Base-by-base conservation (phyloP, 2,329 filamentous ascomycete species). In the Nemania abortiva region DNA sequence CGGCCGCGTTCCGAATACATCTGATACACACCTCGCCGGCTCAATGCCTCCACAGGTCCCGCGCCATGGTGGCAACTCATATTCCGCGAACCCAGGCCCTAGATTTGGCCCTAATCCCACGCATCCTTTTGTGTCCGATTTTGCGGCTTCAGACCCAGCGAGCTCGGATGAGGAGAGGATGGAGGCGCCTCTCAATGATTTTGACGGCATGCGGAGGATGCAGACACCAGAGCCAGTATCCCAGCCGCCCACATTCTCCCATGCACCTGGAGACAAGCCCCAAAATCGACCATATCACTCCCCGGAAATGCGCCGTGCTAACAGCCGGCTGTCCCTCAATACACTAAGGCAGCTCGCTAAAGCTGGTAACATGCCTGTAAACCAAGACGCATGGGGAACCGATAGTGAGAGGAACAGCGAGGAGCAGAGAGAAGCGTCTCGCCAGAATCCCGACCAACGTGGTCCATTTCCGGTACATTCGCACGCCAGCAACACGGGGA, bases 321-420 rank as follows among this genome's bases (percentile, higher is more conserved):
- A 94, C 74, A 94, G 91, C 74, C 91, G 94, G 24, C 90, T 98
- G 79, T 97, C 96, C 29, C 88, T 86, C 73, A 90, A 90, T 0
- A 98, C 95, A 0, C 84, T 98, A 54, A 87, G 90, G 53, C 94
- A 98, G 77, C 85, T 98, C 78, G 89, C 89, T 37, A 91, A 91
- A 73, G 92, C 91, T 54, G 89, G 88, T 63, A 88, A 87, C 24
- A 79, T 88, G 57, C 77, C 82, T 55, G 77, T 77, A 9, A 77
- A 81, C 49, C 77, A 76, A 47, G 78, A 80, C 53, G 76, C 52
- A 47, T 78, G 64, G 65, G 69, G 69, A 65, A 73, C 72, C 72
- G 77, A 75, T 66, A 73, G 50, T 70, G 78, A 74, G 70, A 78
- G 77, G 65, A 77, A 73, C 71, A 77, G 72, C 72, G 79, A 81